Percentiles rank a stretch among this genome's conserved stretches.
These are phyloP conservation scores for Candida palmyrensis DNA, from an alignment of 805 yeast genomes.

Conservation along the genomic window DNA sequence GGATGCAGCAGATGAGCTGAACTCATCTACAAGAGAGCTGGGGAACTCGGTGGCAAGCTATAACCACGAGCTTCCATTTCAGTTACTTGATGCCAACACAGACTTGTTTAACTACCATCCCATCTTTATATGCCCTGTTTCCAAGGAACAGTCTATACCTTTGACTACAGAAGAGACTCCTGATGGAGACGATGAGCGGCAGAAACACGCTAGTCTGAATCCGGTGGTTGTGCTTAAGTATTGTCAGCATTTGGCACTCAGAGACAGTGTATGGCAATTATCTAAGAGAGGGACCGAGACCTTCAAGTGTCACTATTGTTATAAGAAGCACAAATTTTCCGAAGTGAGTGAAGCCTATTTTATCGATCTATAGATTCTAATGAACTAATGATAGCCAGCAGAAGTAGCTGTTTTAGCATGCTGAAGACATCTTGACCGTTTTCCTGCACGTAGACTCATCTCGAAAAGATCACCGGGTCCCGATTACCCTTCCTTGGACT, in stretches of 20 bases:
- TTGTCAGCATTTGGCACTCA: slow-evolving; percentile 38
- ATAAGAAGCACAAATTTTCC: slow-evolving; percentile 35
- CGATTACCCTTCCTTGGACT: not conserved
- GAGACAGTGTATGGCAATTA: slow-evolving; percentile 38
- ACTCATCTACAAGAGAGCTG: too few species aligned
- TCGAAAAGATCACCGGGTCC: not conserved
- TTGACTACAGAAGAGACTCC: slow-evolving; percentile 14
- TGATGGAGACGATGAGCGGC: slow-evolving; percentile 9
- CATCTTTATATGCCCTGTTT: slow-evolving; percentile 41
- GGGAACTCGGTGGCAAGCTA: slow-evolving; percentile 15
- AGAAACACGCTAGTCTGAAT: slow-evolving; percentile 7
- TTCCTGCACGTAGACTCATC: slow-evolving; percentile 2
- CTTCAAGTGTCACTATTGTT: slow-evolving; percentile 43
- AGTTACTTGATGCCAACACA: slow-evolving; percentile 33
- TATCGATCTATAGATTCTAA: slow-evolving; percentile 23
- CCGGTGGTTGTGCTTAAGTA: slow-evolving; percentile 34
- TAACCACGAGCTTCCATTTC: slow-evolving; percentile 35
- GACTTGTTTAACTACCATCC: slow-evolving; percentile 39
- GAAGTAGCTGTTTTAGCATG: too few species aligned
- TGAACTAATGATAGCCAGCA: too few species aligned
- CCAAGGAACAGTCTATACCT: slow-evolving; percentile 39
- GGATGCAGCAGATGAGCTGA: too few species aligned
- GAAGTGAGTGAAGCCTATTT: slow-evolving; percentile 39
- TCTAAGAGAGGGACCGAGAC: slow-evolving; percentile 33
- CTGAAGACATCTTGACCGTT: too few species aligned